Evolutionary conservation across 2,329 filamentous ascomycete genomes (phyloP).

Genomic region (Cladobotryum mycophilum): DNA sequence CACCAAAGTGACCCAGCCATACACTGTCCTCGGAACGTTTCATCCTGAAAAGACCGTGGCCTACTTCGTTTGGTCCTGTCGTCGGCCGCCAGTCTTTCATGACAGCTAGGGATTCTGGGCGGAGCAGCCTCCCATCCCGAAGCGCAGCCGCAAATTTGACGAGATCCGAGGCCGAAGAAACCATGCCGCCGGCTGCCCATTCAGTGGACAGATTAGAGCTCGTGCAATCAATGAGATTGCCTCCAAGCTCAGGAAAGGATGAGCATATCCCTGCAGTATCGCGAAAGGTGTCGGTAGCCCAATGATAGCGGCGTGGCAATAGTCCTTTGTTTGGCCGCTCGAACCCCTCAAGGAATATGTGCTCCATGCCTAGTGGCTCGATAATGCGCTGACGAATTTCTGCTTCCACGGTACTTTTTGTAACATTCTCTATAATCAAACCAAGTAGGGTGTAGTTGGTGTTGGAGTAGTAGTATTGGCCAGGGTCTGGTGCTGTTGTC

Average conservation of each 20-base stretch:
- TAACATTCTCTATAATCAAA: slow-evolving; percentile 10
- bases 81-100: slow-evolving; percentile 12
- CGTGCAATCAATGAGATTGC: slow-evolving; percentile 11
- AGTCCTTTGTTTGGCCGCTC: slow-evolving; percentile 1
- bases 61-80: slow-evolving; percentile 6
- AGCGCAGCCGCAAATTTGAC: slow-evolving; percentile 10
- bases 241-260: slow-evolving; percentile 7
- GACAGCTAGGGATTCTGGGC: slow-evolving; percentile 2
- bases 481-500: slow-evolving; percentile 9
- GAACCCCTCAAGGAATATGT: slow-evolving; percentile 12
- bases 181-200: slow-evolving; percentile 13
- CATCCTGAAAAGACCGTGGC: slow-evolving; percentile 12
- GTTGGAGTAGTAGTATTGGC: slow-evolving; percentile 12
- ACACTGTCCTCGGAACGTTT: neutral
- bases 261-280: slow-evolving; percentile 7
- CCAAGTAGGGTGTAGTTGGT: slow-evolving; percentile 15
- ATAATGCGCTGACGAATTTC: slow-evolving; percentile 10
- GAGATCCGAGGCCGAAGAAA: slow-evolving; percentile 11
- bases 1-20: slow-evolving; percentile 12
- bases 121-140: slow-evolving; percentile 11
- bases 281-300: slow-evolving; percentile 10
- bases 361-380: slow-evolving; percentile 6
- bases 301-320: slow-evolving; percentile 9
- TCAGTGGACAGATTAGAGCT: slow-evolving; percentile 12
- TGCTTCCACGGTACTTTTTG: slow-evolving; percentile 6